phyloP scores from a whole-genome alignment of 768 basidiomycete genomes.

The Rhizopogon roseolus region DNA sequence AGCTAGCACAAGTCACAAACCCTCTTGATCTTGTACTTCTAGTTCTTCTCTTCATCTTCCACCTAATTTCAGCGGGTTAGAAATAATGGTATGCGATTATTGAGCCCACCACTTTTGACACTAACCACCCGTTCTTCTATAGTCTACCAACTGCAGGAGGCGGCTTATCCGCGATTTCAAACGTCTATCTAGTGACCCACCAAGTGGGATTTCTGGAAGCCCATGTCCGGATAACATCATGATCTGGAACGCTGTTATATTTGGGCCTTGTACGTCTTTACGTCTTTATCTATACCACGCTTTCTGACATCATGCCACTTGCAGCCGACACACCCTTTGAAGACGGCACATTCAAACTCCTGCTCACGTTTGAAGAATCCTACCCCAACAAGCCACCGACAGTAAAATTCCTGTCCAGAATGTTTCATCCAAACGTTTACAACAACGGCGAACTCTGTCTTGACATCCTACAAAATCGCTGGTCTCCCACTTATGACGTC shows the following conservation, averaged over 20 bases:
- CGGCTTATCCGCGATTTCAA: conserved; percentile 99
- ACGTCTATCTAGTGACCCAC: conserved; percentile 89
- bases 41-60: not conserved
- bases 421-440: conserved; percentile 99
- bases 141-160: conserved; percentile 93
- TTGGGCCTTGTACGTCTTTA: conserved; percentile 81
- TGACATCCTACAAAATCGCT: conserved; percentile 97
- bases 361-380: conserved; percentile 93
- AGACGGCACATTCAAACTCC: conserved; percentile 96
- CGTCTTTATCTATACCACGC: not conserved
- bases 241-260: conserved; percentile 99
- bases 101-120: not conserved
- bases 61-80: not conserved
- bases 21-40: conserved; percentile 11
- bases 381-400: conserved; percentile 99
- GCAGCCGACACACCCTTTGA: conserved; percentile 97
- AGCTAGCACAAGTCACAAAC: not conserved
- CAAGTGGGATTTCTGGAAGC: conserved; percentile 93
- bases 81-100: conserved; percentile 2
- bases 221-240: conserved; percentile 99
- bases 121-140: not conserved
- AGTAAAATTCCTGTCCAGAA: conserved; percentile 93
- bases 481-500: conserved; percentile 99
- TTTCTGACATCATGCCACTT: not conserved
- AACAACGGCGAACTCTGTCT: conserved; percentile 97